Evolutionary conservation across 2,329 filamentous ascomycete genomes (phyloP).

Genomic region (Botrytis aclada): DNA sequence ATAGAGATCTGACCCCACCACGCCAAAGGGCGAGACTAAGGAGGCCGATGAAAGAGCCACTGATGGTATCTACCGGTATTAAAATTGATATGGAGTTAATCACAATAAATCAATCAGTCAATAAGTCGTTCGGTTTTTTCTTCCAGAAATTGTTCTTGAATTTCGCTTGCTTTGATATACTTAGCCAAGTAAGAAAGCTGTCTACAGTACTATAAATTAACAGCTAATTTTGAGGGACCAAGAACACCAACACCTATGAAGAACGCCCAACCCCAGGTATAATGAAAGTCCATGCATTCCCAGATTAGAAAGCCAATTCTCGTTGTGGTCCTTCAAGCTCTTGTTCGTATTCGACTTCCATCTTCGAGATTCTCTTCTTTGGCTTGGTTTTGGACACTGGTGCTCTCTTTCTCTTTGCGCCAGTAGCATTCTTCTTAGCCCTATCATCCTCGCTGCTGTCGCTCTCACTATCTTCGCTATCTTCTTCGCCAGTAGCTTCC

Average conservation of each 20-base stretch:
- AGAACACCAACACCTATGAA: conserved; percentile 9
- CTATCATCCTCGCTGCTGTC: conserved; percentile 47
- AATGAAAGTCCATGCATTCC: conserved; percentile 11
- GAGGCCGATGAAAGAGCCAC: conserved; percentile 1
- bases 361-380: conserved; percentile 47
- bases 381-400: conserved; percentile 39
- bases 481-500: conserved; percentile 46
- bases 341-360: conserved; percentile 76
- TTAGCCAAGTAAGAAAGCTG: neutral
- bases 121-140: neutral
- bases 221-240: neutral
- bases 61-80: neutral
- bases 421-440: conserved; percentile 57
- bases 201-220: conserved; percentile 5
- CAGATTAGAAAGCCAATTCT: conserved; percentile 25
- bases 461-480: conserved; percentile 54
- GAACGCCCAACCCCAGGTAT: conserved; percentile 24
- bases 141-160: neutral
- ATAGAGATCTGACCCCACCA: conserved; percentile 15
- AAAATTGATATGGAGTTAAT: neutral
- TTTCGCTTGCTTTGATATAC: neutral
- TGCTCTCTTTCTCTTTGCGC: conserved; percentile 48
- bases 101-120: neutral
- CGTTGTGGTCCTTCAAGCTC: conserved; percentile 45
- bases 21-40: neutral